Base-by-base conservation (phyloP, 345 rosid species). In the Sonneratia alba region DNA sequence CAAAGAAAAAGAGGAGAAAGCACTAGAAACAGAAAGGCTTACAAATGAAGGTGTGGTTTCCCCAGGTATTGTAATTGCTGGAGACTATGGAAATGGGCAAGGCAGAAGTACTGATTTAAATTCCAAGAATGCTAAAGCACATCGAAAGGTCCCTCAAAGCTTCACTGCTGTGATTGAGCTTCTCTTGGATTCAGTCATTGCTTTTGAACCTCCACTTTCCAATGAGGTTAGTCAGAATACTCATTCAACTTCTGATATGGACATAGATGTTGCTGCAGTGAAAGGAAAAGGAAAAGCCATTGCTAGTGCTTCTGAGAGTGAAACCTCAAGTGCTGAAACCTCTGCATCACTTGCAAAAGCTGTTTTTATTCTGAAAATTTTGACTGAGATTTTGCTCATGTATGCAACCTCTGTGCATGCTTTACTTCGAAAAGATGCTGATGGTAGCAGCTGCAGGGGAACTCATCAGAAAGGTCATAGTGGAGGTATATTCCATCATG, bases 201-300 rank as follows among this genome's bases (percentile, higher is more conserved):
- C 81, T 76, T 94, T 94, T 82, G 69, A 81, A 59, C 97, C 96
- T 72, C 88, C 92, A 13, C 70, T 72, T 42, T 86, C 77, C 77
- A 87, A 89, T 76, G 96, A 83, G 57, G 75, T 40, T 42, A 73
- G 73, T 69, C 83, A 71, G 84, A 79, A 81, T 73, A 70, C 76
- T 68, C 80, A 86, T 64, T 74, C 85, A 27, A 84, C 85, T 61
- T 77, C 85, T 71, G 95, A 88, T 74, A 94, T 94, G 98, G 97
- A 94, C 79, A 87, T 94, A 80, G 98, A 94, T 85, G 88, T 81
- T 77, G 85, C 93, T 74, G 80, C 89, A 38, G 72, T 74, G 38
- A 90, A 87, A 77, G 95, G 89, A 66, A 94, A 94, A 85, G 98
- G 98, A 71, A 94, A 91, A 83, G 98, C 96, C 37, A 75, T 94